phyloP scores from a whole-genome alignment of 2,329 filamentous ascomycete genomes.

The Colletotrichum godetiae region DNA sequence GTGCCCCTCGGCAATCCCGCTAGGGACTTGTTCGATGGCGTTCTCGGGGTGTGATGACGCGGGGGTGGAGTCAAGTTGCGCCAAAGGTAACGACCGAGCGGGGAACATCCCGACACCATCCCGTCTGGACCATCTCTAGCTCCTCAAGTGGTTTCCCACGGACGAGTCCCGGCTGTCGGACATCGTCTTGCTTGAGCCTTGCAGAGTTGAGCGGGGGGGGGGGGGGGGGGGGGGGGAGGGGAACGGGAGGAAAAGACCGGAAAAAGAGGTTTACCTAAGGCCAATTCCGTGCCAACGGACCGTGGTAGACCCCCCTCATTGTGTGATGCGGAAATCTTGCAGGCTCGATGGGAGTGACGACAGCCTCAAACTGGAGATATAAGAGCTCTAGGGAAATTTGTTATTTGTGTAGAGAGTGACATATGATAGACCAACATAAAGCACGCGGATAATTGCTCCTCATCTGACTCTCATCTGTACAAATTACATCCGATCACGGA shows the following conservation, averaged over 20 bases:
- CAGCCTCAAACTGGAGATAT: slow-evolving; percentile 24
- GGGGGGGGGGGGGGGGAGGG: neutral
- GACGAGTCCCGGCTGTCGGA: neutral
- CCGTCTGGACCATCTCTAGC: neutral
- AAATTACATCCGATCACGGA: neutral
- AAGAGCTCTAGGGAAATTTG: slow-evolving; percentile 11
- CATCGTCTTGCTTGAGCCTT: neutral
- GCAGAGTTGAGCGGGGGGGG: neutral
- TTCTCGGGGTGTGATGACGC: slow-evolving; percentile 33
- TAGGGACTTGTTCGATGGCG: slow-evolving; percentile 22
- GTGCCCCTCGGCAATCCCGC: slow-evolving; percentile 26
- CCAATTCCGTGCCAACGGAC: slow-evolving; percentile 15
- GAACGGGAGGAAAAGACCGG: slow-evolving; percentile 2
- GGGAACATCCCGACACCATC: slow-evolving; percentile 24
- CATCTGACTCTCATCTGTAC: neutral
- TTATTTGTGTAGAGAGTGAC: neutral
- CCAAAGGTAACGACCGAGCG: slow-evolving; percentile 5
- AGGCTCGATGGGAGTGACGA: slow-evolving; percentile 12
- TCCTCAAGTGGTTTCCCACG: neutral
- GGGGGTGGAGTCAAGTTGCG: slow-evolving; percentile 18
- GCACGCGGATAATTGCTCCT: slow-evolving; percentile 2
- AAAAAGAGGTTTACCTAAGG: slow-evolving; percentile 29
- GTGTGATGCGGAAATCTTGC: slow-evolving; percentile 24
- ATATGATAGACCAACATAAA: slow-evolving; percentile 1
- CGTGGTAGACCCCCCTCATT: neutral